Evolutionary conservation across 2,329 filamentous ascomycete species (phyloP).

Genomic region (Monosporascus sp.): DNA sequence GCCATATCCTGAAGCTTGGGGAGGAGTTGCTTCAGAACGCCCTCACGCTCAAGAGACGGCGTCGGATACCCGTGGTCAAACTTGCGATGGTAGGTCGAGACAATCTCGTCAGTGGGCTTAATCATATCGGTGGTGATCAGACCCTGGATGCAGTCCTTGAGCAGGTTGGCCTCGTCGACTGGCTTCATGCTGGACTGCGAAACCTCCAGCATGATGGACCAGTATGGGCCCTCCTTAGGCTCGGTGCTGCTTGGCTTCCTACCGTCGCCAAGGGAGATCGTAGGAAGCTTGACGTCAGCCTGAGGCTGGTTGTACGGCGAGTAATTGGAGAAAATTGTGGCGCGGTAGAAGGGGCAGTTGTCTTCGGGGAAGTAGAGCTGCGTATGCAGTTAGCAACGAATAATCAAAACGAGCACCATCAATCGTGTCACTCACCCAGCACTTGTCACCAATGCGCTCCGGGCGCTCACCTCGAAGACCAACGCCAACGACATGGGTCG

Average conservation of each 20-base stretch:
- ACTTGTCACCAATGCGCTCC: conserved; percentile 97
- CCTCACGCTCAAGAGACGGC: conserved; percentile 89
- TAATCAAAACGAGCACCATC: not conserved
- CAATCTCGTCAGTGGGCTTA: conserved; percentile 83
- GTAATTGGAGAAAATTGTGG: conserved; percentile 99
- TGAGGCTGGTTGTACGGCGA: conserved; percentile 96
- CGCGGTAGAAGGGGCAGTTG: conserved; percentile 98
- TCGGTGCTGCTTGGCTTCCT: conserved; percentile 68
- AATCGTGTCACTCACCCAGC: conserved; percentile 63
- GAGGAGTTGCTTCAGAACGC: conserved; percentile 84
- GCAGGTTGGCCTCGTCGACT: conserved; percentile 76
- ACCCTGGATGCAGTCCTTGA: conserved; percentile 90
- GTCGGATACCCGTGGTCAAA: conserved; percentile 99
- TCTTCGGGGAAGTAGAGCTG: conserved; percentile 97
- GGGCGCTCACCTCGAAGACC: conserved; percentile 88
- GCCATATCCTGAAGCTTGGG: conserved; percentile 86
- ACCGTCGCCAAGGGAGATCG: conserved; percentile 79
- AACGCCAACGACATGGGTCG: conserved; percentile 94
- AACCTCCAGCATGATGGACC: conserved; percentile 99
- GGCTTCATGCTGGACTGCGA: conserved; percentile 96
- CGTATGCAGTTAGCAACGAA: conserved; percentile 3
- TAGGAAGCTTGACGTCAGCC: conserved; percentile 76
- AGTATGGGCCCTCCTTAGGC: conserved; percentile 87
- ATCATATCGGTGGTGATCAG: conserved; percentile 98
- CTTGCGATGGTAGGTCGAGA: conserved; percentile 95